Base-by-base conservation (phyloP, 148 eudicot species). In the Chenopodium album region DNA sequence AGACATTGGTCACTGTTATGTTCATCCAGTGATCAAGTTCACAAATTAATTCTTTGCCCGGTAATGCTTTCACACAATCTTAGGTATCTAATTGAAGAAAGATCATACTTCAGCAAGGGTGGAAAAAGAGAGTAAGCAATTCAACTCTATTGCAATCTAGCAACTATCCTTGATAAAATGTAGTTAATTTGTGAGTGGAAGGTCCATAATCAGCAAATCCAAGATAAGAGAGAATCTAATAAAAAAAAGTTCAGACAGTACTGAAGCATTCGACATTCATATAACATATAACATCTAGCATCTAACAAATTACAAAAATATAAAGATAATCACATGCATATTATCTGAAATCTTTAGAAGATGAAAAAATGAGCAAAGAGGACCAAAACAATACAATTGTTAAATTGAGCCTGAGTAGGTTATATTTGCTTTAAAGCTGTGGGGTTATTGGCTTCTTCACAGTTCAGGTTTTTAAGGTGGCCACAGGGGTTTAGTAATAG, bases 21-120 rank as follows among this genome's bases (percentile, higher is more conserved):
- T 73, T 73, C 46, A 67, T 41, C 65, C 28, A 78, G 31, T 26
- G 2, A 78, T 68, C 68, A n/a, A 78, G 44, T 52, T 37, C 12
- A 64, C 52, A 9, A 66, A 78, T 14, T 52, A 19, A 56, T 56
- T 56, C 22, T 14, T 56, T 56, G 62, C 17, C 62, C 17, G 62
- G 62, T 5, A 56, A 56, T 12, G 62, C 22, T 56, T 14, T 17
- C 62, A 22, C 2, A 50, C 19, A 54, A 41, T 2, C 47, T 67
- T 60, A 9, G 46, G 23, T 76, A 48, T 66, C 59, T 20, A 28
- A 46, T 41, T n/a, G 54, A 34, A 20, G 48, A 71, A 44, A 44
- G 59, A 68, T 9, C 26, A 26, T 13, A 73, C 12, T 47, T 50
- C 1, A 41, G 20, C 13, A 5, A 71, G 20, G 50, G 22, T 46